A percentile compares a stretch with the other conserved stretches of the same genome.
These are phyloP conservation scores for Chamaecyparis obtusa DNA, from an alignment of 75 land plant genomes.

Conservation along the genomic window DNA sequence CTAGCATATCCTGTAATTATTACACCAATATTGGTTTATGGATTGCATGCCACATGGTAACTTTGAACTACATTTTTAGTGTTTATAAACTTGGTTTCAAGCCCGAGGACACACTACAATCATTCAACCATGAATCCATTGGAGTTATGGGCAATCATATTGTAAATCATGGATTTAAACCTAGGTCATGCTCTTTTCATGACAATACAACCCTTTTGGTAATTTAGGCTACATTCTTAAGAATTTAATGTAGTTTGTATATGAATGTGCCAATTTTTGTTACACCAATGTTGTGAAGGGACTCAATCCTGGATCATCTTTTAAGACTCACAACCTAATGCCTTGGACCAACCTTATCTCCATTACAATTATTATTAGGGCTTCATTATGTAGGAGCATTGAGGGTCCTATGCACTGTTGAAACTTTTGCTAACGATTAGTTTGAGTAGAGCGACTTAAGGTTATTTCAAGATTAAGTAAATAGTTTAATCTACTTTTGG, in stretches of 20 bases:
- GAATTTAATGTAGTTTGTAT: background rate
- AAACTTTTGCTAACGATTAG: no score
- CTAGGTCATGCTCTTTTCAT: background rate
- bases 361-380: background rate
- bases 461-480: no score
- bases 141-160: background rate
- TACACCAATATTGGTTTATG: background rate
- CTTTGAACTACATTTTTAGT: no score
- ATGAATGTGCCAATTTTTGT: background rate
- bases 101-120: no score
- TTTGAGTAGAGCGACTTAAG: no score
- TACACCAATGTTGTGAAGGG: background rate
- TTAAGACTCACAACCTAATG: background rate
- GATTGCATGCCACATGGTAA: no score
- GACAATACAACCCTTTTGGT: background rate
- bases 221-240: background rate
- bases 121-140: no score
- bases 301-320: background rate
- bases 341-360: background rate
- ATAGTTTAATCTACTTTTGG: background rate
- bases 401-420: background rate
- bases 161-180: background rate
- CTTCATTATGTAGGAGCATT: background rate
- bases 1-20: background rate
- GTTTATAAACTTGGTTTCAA: no score